phyloP scores from a whole-genome alignment of 371 early-diverging fungal species.

The Nematocida homosporus region DNA sequence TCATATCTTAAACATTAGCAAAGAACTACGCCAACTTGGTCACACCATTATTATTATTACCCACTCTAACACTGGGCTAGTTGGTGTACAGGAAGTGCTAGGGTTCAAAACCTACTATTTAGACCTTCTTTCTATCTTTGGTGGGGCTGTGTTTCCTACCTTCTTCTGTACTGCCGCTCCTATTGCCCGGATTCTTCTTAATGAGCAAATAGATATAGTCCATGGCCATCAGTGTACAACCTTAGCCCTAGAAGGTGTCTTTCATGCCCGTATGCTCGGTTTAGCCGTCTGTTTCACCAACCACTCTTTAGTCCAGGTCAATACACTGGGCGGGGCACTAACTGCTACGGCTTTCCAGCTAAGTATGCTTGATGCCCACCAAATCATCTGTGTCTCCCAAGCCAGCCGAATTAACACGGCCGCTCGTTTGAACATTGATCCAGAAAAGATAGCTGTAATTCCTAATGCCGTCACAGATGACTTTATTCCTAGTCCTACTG shows the following conservation, averaged over 20 bases:
- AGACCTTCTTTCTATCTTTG: constrained; percentile 76
- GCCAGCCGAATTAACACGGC: constrained; percentile 95
- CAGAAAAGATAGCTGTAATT: constrained; percentile 84
- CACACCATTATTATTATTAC: constrained; percentile 75
- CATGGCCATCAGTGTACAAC: constrained; percentile 94
- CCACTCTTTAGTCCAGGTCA: constrained; percentile 93
- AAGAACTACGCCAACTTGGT: constrained; percentile 78
- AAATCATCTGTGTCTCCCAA: constrained; percentile 93
- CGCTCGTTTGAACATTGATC: constrained; percentile 79
- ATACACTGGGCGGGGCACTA: constrained; percentile 81
- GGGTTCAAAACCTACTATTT: constrained; percentile 87
- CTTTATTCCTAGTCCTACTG: constrained; percentile 31
- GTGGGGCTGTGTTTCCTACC: constrained; percentile 84
- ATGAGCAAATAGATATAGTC: constrained; percentile 84
- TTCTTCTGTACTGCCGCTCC: constrained; percentile 81
- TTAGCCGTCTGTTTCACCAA: constrained; percentile 90
- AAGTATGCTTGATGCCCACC: constrained; percentile 82
- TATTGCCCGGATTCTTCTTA: constrained; percentile 80
- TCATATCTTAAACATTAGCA: constrained; percentile 84
- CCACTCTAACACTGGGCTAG: constrained; percentile 69
- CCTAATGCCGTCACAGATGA: constrained; percentile 81
- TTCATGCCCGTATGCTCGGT: constrained; percentile 89
- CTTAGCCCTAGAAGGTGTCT: constrained; percentile 84
- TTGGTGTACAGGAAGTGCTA: constrained; percentile 62
- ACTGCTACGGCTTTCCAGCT: constrained; percentile 88